These are phyloP conservation scores for Linnemannia schmuckeri DNA, from an alignment of 192 early-diverging fungal species.

Conservation along the genomic window DNA sequence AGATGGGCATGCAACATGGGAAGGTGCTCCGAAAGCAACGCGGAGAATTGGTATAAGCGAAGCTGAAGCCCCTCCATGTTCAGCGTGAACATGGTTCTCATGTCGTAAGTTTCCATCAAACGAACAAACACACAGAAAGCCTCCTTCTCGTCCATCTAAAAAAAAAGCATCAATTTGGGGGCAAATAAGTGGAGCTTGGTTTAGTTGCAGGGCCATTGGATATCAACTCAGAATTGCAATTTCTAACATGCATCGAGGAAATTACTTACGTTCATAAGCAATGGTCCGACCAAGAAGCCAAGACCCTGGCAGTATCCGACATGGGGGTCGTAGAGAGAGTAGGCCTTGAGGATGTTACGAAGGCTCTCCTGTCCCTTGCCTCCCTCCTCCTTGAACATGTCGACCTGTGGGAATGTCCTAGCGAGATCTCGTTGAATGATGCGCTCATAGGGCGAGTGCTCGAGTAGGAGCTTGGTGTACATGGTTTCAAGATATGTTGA, in stretches of 20 bases:
- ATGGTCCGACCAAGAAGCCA: constrained; percentile 92
- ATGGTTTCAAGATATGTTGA: constrained; percentile 83
- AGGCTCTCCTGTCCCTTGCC: constrained; percentile 91
- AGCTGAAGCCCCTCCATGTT: constrained; percentile 95
- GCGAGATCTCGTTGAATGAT: constrained; percentile 93
- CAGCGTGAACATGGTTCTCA: constrained; percentile 94
- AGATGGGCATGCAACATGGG: constrained; percentile 88
- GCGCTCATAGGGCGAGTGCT: constrained; percentile 86
- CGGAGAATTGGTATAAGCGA: constrained; percentile 88
- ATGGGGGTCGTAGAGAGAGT: constrained; percentile 92
- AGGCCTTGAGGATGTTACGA: constrained; percentile 92
- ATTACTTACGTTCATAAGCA: constrained; percentile 87
- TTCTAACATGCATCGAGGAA: neutral
- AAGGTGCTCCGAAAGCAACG: constrained; percentile 78
- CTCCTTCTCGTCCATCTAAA: constrained; percentile 92
- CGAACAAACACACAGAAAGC: constrained; percentile 96
- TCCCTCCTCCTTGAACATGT: constrained; percentile 85
- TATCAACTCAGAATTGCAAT: neutral
- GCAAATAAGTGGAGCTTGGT: neutral
- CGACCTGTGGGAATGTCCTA: constrained; percentile 91
- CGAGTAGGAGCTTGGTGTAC: constrained; percentile 82
- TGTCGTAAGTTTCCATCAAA: constrained; percentile 93
- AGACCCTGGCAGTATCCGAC: constrained; percentile 99
- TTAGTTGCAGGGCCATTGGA: neutral
- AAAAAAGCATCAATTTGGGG: neutral